Conservation (phyloP, 345 rosid genomes). For the Syzygium grande region DNA sequence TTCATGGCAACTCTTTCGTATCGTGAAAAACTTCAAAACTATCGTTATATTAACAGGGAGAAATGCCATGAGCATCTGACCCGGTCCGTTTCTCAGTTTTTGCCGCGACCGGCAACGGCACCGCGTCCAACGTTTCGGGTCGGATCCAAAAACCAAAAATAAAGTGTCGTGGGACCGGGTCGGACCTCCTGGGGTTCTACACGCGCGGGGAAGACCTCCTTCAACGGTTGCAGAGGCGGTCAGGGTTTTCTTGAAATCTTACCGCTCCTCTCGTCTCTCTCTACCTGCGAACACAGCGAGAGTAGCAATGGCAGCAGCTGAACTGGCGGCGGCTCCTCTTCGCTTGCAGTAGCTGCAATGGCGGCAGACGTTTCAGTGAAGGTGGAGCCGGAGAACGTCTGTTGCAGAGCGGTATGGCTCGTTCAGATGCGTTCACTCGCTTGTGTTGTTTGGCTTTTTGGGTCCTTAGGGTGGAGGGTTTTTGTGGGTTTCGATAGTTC, state of each 20-base stretch:
- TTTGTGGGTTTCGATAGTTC: not conserved
- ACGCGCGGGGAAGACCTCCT: not conserved
- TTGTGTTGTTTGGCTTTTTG: not conserved
- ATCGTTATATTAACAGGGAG: no score
- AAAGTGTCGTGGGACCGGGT: not conserved
- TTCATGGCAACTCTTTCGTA: no score
- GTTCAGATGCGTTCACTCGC: not conserved
- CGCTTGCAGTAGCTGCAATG: slow-evolving; percentile 8
- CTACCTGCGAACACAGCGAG: not conserved
- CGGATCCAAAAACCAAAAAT: not conserved
- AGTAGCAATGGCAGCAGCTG: not conserved
- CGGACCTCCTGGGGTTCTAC: not conserved
- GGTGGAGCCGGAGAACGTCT: slow-evolving; percentile 25
- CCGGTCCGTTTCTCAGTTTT: not conserved
- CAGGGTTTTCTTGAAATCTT: not conserved
- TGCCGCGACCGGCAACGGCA: not conserved
- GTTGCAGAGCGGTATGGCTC: slow-evolving; percentile 49
- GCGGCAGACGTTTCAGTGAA: slow-evolving; percentile 25
- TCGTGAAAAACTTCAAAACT: no score
- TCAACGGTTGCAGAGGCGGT: not conserved
- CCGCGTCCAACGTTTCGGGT: not conserved
- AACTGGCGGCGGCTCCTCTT: not conserved
- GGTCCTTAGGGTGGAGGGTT: not conserved
- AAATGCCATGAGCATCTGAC: not conserved
- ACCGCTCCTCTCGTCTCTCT: not conserved